phyloP scores from a whole-genome alignment of 768 basidiomycete species.

The Amanita rubescens region DNA sequence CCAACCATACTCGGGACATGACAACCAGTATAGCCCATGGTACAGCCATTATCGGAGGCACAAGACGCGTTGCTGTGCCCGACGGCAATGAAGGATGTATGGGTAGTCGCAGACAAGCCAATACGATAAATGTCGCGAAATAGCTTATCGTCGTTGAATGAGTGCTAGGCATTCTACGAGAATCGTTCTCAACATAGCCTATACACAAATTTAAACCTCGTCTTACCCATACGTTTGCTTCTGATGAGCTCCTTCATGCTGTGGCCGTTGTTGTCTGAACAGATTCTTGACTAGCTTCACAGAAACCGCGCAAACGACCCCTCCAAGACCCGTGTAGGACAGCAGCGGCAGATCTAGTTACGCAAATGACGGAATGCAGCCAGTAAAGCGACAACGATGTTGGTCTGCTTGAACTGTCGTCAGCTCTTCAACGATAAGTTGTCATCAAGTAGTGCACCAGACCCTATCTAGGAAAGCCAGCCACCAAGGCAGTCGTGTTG shows the following conservation, averaged over 20 bases:
- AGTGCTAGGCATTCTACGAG: slow-evolving; percentile 72
- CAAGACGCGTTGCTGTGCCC: slow-evolving; percentile 28
- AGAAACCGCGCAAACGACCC: slow-evolving; percentile 44
- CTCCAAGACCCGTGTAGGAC: slow-evolving; percentile 54
- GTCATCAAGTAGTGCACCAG: background rate
- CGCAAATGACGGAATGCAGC: slow-evolving; percentile 44
- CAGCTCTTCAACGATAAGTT: background rate
- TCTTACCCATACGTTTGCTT: slow-evolving; percentile 66
- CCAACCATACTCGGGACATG: slow-evolving; percentile 65
- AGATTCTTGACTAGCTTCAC: slow-evolving; percentile 56
- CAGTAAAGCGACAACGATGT: slow-evolving; percentile 44
- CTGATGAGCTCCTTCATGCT: slow-evolving; percentile 23
- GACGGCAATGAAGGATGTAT: slow-evolving; percentile 46
- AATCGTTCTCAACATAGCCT: background rate
- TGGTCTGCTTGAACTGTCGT: slow-evolving; percentile 38
- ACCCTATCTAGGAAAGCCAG: slow-evolving; percentile 35
- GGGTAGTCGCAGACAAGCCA: slow-evolving; percentile 53
- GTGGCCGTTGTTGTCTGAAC: slow-evolving; percentile 61
- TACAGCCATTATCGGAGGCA: slow-evolving; percentile 39
- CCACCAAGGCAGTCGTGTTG: slow-evolving; percentile 23
- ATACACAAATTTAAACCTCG: background rate
- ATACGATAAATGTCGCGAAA: slow-evolving; percentile 51
- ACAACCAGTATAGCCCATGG: slow-evolving; percentile 52
- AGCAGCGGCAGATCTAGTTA: slow-evolving; percentile 56
- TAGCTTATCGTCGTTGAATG: slow-evolving; percentile 66